Evolutionary conservation across 805 yeast species (phyloP).

Genomic region (Yarrowia sp.): DNA sequence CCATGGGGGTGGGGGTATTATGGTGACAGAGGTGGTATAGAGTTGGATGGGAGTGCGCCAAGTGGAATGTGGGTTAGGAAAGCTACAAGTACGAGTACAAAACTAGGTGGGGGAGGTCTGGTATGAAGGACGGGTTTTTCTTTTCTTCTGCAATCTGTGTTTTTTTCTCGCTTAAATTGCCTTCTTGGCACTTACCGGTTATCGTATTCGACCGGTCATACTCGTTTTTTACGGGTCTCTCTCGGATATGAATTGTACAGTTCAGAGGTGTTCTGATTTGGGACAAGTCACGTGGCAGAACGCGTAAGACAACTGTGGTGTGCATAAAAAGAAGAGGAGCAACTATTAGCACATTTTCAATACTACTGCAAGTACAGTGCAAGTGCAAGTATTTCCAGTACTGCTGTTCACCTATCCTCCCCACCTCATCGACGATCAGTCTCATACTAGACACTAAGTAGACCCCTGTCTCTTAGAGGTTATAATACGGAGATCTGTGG

Average conservation of each 20-base stretch:
- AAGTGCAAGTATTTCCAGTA: too few species aligned
- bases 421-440: constrained; percentile 18
- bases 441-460: background rate
- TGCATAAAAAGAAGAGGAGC: too few species aligned
- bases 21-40: background rate
- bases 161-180: too few species aligned
- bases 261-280: background rate
- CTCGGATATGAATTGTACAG: background rate
- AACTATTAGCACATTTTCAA: too few species aligned
- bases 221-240: background rate
- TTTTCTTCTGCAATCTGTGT: too few species aligned
- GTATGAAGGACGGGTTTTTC: too few species aligned
- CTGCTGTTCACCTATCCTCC: too few species aligned
- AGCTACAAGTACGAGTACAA: background rate
- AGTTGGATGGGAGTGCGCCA: constrained; percentile 12
- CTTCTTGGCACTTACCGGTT: too few species aligned
- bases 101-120: too few species aligned
- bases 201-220: too few species aligned
- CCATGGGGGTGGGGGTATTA: constrained; percentile 15
- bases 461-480: constrained; percentile 8
- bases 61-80: constrained; percentile 12
- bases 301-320: background rate
- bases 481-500: constrained; percentile 1
- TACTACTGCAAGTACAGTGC: too few species aligned
- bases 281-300: constrained; percentile 26